Evolutionary conservation across 805 yeast species (phyloP), one percentile per base, ranked within the genome.

Genomic region (Yamadazyma sp.): DNA sequence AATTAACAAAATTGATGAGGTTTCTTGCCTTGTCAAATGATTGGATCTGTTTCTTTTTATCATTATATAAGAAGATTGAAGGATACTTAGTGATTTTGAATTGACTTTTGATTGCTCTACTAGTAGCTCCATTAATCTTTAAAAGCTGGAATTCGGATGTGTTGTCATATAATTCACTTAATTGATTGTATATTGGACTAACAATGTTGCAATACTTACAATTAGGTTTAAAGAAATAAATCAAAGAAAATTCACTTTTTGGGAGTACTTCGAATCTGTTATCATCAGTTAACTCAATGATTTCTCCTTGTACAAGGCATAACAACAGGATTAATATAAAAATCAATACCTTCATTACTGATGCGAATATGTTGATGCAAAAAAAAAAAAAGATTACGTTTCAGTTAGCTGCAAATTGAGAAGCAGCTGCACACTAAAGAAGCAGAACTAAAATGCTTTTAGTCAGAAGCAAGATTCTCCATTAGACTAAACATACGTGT

Each of bases 21-120:
- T 45, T 45, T 23, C 63, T 36, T n/a, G 43, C 35, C 2, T 28
- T 30, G 1, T 48, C 47, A 46, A 60, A 77, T 1, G 58, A 52
- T 0, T 56, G 61, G 4, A 72, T 58, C 35, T 60, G 55, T 31
- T 62, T 66, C 1, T 74, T 71, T 26, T 58, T 56, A 31, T 60
- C 58, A 22, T 69, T 54, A 40, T 73, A 69, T 22, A 78, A 47
- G 44, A 69, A 65, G 32, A 79, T 38, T 1, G 71, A 59, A 1
- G 86, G 86, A 48, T 62, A 79, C 13, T 62, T 65, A 8, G 45
- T 40, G 3, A 78, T 57, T 11, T 49, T 46, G 39, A 75, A 75
- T 31, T 66, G 50, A 22, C 45, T 47, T 24, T 68, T 54, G 5
- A 75, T 52, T 12, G 63, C 49, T 23, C 48, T 52, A 43, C 55